These are phyloP conservation scores for Aspergillus sp. DNA, from an alignment of 2,329 filamentous ascomycete species.

Conservation along the genomic window DNA sequence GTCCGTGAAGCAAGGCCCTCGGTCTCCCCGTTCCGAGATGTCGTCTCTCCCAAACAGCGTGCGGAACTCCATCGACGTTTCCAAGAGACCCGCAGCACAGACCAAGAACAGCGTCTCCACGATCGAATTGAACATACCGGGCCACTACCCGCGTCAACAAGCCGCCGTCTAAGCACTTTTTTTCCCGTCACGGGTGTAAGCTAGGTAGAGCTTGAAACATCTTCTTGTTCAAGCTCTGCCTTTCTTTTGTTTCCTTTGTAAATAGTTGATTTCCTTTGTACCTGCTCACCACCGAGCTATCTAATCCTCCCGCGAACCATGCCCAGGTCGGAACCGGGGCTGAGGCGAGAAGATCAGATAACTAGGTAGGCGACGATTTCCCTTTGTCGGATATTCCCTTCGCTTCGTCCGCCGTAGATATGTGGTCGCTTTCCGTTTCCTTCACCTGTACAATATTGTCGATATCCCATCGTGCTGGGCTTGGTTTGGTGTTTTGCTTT, in stretches of 20 bases:
- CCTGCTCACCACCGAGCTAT: neutral
- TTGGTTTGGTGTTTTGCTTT: neutral
- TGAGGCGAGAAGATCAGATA: neutral
- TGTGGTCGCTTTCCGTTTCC: constrained; percentile 6
- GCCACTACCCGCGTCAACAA: constrained; percentile 40
- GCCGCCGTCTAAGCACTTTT: constrained; percentile 29
- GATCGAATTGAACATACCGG: constrained; percentile 42
- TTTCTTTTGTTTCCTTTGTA: constrained; percentile 10
- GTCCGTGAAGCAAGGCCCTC: constrained; percentile 5
- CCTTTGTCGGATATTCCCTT: constrained; percentile 5
- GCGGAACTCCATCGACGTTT: constrained; percentile 4
- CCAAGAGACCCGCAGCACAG: constrained; percentile 22
- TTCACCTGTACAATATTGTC: constrained; percentile 11
- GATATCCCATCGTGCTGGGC: neutral
- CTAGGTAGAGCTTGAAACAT: neutral
- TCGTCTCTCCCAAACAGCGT: constrained; percentile 13
- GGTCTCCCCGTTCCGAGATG: constrained; percentile 5
- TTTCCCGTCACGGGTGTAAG: neutral
- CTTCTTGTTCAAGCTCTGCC: neutral
- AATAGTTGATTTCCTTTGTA: neutral
- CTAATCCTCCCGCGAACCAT: neutral
- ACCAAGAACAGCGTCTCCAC: constrained; percentile 36
- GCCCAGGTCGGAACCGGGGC: neutral
- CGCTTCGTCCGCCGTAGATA: neutral
- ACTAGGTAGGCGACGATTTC: constrained; percentile 1